Percentiles rank a stretch among this genome's conserved stretches.
phyloP scores from a whole-genome alignment of 129 eudicot genomes.

The Arctium minus region DNA sequence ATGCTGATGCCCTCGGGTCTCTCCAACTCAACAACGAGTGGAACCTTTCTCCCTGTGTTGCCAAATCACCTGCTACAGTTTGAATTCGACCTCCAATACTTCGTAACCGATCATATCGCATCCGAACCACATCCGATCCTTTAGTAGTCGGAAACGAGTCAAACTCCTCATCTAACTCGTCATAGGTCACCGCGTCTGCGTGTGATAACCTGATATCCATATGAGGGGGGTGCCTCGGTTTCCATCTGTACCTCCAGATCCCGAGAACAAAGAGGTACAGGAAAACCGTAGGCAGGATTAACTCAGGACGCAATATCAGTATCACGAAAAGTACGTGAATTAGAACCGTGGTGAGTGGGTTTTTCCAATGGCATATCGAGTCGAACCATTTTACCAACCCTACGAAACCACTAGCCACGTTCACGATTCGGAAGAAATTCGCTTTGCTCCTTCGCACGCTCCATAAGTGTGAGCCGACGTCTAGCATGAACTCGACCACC shows the following conservation, averaged over 20 bases:
- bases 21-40: slow-evolving; percentile 75
- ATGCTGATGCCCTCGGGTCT: slow-evolving; percentile 78
- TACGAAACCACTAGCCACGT: slow-evolving; percentile 43
- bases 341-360: slow-evolving; percentile 73
- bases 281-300: slow-evolving; percentile 76
- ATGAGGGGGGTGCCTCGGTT: slow-evolving; percentile 95
- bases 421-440: slow-evolving; percentile 59
- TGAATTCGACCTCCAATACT: slow-evolving; percentile 88
- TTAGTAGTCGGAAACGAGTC: slow-evolving; percentile 79
- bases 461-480: slow-evolving; percentile 66
- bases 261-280: slow-evolving; percentile 65
- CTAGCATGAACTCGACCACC: slow-evolving; percentile 78
- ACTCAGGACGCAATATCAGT: slow-evolving; percentile 51
- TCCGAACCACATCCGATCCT: slow-evolving; percentile 47
- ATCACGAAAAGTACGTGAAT: slow-evolving; percentile 74
- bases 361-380: slow-evolving; percentile 74
- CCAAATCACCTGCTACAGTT: slow-evolving; percentile 75
- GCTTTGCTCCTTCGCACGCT: slow-evolving; percentile 83
- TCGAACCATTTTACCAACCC: slow-evolving; percentile 67
- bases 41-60: slow-evolving; percentile 79
- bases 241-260: slow-evolving; percentile 73
- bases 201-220: slow-evolving; percentile 74
- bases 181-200: slow-evolving; percentile 59
- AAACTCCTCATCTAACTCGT: slow-evolving; percentile 82
- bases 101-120: slow-evolving; percentile 85